Base-by-base conservation (phyloP, 495 filamentous ascomycete species). In the Xylona heveae region DNA sequence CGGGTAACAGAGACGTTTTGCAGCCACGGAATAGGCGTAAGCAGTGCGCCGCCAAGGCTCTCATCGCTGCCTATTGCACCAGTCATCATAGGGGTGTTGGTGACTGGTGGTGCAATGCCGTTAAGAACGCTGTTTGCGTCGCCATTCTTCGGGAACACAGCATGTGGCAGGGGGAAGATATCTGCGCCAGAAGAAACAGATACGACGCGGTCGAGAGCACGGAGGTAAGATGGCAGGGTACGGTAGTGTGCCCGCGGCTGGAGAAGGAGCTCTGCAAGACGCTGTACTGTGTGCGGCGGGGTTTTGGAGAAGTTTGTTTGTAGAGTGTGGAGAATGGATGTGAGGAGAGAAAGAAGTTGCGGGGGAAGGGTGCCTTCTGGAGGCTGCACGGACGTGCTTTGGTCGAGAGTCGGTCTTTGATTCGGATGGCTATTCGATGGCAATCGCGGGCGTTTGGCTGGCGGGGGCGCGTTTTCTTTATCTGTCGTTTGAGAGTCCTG, bases 11-110 rank as follows among this genome's bases (percentile, higher is more conserved):
- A 36, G 40, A 35, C 12, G 43, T 53, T 54, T 12, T 40, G 56
- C 5, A 93, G 54, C 88, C 88, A 95, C 0, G 83, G 78, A 28
- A 97, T 97, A 0, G 85, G 85, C 0, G 88, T 94, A 16, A 97
- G 61, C 22, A 93, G 63, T 0, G 90, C 88, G 6, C 88, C 88
- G 24, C 88, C 85, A 5, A 97, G 57, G 12, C 70, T 77, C 43
- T 95, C 88, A 48, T 93, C 84, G 33, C 74, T 76, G 0, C 80
- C 83, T 4, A 81, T 51, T 5, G 49, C 45, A 8, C 49, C 47
- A 30, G 42, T 45, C 24, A 24, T 19, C 3, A 34, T 26, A 9
- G 15, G 14, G 10, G 22, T 30, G 19, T 19, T 28, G 14, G 0
- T 53, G 37, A 14, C 42, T 24, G 30, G 31, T 24, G 7, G 13